Evolutionary conservation across 2,329 filamentous ascomycete species (phyloP).

Genomic region (Clonostachys solani): DNA sequence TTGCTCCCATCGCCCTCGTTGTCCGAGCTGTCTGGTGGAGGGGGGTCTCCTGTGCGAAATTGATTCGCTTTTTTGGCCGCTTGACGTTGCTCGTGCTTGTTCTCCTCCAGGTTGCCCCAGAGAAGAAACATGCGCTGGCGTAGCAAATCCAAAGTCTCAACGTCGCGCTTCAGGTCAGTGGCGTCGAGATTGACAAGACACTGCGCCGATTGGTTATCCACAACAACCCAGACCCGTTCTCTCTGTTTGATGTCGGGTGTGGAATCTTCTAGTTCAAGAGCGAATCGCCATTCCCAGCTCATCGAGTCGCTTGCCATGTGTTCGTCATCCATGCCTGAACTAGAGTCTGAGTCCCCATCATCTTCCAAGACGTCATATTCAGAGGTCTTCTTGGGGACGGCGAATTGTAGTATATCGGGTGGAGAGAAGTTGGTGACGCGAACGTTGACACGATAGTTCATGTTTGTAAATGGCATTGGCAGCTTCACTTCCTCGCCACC

Average conservation of each 20-base stretch:
- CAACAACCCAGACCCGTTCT: slow-evolving; percentile 60
- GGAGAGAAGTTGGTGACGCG: slow-evolving; percentile 84
- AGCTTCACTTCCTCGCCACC: slow-evolving; percentile 27
- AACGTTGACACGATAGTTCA: slow-evolving; percentile 63
- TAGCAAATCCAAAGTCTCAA: slow-evolving; percentile 43
- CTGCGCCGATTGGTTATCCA: slow-evolving; percentile 54
- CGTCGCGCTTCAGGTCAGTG: slow-evolving; percentile 49
- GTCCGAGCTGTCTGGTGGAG: slow-evolving; percentile 32
- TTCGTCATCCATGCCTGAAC: slow-evolving; percentile 15
- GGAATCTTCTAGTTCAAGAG: slow-evolving; percentile 72
- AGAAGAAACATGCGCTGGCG: slow-evolving; percentile 70
- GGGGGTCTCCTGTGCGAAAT: slow-evolving; percentile 17
- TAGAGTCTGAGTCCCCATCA: slow-evolving; percentile 17
- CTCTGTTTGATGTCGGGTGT: slow-evolving; percentile 24
- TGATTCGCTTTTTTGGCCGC: slow-evolving; percentile 14
- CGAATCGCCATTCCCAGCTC: slow-evolving; percentile 81
- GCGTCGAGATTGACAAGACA: slow-evolving; percentile 44
- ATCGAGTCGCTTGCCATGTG: slow-evolving; percentile 11
- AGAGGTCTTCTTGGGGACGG: slow-evolving; percentile 36
- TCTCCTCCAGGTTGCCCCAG: slow-evolving; percentile 83
- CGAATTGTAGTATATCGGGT: slow-evolving; percentile 65
- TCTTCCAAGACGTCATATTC: slow-evolving; percentile 49
- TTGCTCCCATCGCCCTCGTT: slow-evolving; percentile 16
- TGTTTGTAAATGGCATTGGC: slow-evolving; percentile 68
- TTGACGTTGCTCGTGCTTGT: slow-evolving; percentile 32